A percentile compares a stretch with the other conserved stretches of the same genome.
Conservation (phyloP, 352 stramenopile species). For the Globisporangium uncinulatum region DNA sequence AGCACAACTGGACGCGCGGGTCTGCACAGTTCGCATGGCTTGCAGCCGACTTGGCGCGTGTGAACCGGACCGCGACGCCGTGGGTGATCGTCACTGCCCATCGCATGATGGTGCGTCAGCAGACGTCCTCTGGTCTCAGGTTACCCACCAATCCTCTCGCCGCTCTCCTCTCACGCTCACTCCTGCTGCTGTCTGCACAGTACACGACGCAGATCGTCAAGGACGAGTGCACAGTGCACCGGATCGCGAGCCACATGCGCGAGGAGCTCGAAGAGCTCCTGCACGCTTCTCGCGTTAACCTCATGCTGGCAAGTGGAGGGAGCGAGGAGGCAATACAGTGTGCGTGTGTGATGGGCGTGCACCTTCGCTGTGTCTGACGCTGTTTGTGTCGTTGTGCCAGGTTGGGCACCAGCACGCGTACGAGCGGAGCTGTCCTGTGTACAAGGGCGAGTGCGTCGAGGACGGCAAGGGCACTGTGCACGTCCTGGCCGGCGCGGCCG, state of each 20-base stretch:
- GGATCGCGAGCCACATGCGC: conserved; percentile 67
- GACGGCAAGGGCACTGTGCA: conserved; percentile 64
- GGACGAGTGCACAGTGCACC: conserved; percentile 25
- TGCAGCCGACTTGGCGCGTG: conserved; percentile 55
- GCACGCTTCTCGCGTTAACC: conserved; percentile 76
- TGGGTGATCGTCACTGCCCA: conserved; percentile 91
- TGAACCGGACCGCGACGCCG: conserved; percentile 81
- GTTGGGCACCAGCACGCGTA: conserved; percentile 90
- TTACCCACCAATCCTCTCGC: no score
- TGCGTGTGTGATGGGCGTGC: conserved; percentile 3
- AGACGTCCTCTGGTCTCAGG: no score
- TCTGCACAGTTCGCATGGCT: conserved; percentile 89
- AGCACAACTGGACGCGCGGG: conserved; percentile 86
- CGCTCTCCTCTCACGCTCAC: neutral
- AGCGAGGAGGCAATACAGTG: no score
- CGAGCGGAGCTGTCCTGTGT: conserved; percentile 80
- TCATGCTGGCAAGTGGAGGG: conserved; percentile 61
- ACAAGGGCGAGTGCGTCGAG: conserved; percentile 47
- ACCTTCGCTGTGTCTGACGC: conserved; percentile 3
- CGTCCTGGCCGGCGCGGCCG: conserved; percentile 71
- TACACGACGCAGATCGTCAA: conserved; percentile 5
- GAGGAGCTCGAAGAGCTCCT: conserved; percentile 89
- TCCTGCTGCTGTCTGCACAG: neutral
- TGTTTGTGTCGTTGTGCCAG: conserved; percentile 9
- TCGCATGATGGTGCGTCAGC: conserved; percentile 68